Conservation (phyloP, 164 flowering plant species). For the Protea cynaroides region DNA sequence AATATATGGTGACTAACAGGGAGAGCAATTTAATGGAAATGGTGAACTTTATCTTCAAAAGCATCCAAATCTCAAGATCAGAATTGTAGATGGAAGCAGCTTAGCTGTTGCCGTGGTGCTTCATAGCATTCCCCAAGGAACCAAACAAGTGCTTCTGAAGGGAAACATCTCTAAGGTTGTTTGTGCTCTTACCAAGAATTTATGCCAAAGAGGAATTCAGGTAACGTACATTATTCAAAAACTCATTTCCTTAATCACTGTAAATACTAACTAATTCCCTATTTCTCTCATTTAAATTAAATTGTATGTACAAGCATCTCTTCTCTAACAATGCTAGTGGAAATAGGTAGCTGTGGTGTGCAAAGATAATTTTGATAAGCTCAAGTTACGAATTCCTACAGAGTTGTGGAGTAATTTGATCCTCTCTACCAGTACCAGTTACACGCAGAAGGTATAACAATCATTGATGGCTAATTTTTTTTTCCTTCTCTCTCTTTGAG, state of each 20-base stretch:
- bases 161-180: conserved; percentile 43
- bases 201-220: conserved; percentile 46
- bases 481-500: not conserved
- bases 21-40: not conserved
- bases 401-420: conserved; percentile 15
- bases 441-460: conserved; percentile 16
- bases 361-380: conserved; percentile 24
- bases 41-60: not conserved
- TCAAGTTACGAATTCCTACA: conserved; percentile 11
- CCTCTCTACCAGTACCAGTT: conserved; percentile 21
- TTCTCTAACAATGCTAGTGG: not conserved
- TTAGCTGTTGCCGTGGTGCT: conserved; percentile 57
- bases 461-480: no score
- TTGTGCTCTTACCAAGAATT: conserved; percentile 24
- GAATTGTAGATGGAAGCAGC: conserved; percentile 25
- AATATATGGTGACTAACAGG: not conserved
- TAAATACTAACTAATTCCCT: not conserved
- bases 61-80: conserved; percentile 5
- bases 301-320: no score
- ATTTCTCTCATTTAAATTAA: no score
- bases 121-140: conserved; percentile 49
- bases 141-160: conserved; percentile 42
- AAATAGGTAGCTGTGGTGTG: conserved; percentile 24
- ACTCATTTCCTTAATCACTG: not conserved
- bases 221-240: no score